Evolutionary conservation across 1,284 basidiomycete genomes (phyloP).

Genomic region (Paramarasmius palmivorus): DNA sequence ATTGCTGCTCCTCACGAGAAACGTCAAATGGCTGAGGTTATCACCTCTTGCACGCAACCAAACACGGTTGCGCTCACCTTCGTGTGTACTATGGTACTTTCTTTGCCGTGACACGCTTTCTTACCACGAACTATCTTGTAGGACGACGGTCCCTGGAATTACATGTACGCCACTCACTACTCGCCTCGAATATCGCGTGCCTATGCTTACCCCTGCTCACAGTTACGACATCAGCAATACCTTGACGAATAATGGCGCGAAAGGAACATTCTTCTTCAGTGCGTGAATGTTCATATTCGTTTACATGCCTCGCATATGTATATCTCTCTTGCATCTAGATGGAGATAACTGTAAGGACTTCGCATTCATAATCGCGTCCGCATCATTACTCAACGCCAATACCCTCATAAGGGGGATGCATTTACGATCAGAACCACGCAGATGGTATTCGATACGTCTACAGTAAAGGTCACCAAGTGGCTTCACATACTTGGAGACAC

Average conservation of each 20-base stretch:
- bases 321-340: too few relatives aligned
- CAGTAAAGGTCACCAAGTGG: slow-evolving; percentile 47
- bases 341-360: too few relatives aligned
- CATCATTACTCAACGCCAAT: background rate
- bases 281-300: too few relatives aligned
- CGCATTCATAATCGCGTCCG: too few relatives aligned
- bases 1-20: background rate
- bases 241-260: slow-evolving; percentile 31
- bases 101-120: background rate
- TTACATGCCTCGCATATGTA: background rate
- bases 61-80: slow-evolving; percentile 5
- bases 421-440: slow-evolving; percentile 42
- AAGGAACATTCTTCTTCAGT: slow-evolving; percentile 48
- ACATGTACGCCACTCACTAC: background rate
- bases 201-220: too few relatives aligned
- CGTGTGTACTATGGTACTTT: background rate
- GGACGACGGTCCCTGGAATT: slow-evolving; percentile 3
- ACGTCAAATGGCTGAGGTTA: background rate
- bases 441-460: slow-evolving; percentile 35
- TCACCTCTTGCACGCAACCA: background rate
- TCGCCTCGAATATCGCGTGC: background rate
- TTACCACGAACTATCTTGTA: background rate
- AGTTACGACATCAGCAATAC: slow-evolving; percentile 31
- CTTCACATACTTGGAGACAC: slow-evolving; percentile 58
- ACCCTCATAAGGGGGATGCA: slow-evolving; percentile 49